Base-by-base conservation (phyloP, 352 stramenopile genomes). In the Globisporangium nunn region DNA sequence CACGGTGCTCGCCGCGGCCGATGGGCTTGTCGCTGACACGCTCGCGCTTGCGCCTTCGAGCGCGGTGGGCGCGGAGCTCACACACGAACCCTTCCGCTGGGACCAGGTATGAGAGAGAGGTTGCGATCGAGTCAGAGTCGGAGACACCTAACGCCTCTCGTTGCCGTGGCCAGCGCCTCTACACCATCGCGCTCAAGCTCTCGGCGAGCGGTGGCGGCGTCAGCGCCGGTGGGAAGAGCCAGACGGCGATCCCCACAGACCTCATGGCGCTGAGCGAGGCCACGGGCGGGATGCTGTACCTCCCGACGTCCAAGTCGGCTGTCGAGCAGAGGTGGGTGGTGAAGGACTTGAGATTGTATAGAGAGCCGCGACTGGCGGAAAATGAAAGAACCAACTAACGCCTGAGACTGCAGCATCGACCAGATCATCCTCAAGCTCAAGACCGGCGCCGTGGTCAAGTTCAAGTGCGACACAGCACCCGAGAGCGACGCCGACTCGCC, bases 371-470 rank as follows among this genome's bases (percentile, higher is more conserved):
- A 23, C 23, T 23, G 23, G 23, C 23, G 23, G 23, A 23, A 23
- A 23, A 23, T 23, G 23, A 23, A 23, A 23, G 23, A 23, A 23
- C 23, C 23, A 23, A 23, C 23, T 23, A 23, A 23, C 23, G 23
- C 23, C 23, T 23, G 23, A 23, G 23, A 23, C 23, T 11, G 17
- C 43, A 93, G 82, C 54, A 90, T 93, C 52, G 82, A 93, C 52
- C 82, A 93, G 53, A 87, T 91, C 59, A 88, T 91, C 33, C 57
- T 81, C 12, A 89, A 90, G 56, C 76, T 93, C 6, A 95, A 95
- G 50, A 74, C 80, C 1, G 85, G 85, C 11, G 85, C 83, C 1
- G 79, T 92, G 2, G 75, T 95, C 31, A 93, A 93, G 56, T 82
- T 95, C 56, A 81, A 81, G 31, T 89, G 78, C 48, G 82, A 95